These are phyloP conservation scores for Telopea speciosissima DNA, from an alignment of 177 flowering plant genomes.

Conservation along the genomic window DNA sequence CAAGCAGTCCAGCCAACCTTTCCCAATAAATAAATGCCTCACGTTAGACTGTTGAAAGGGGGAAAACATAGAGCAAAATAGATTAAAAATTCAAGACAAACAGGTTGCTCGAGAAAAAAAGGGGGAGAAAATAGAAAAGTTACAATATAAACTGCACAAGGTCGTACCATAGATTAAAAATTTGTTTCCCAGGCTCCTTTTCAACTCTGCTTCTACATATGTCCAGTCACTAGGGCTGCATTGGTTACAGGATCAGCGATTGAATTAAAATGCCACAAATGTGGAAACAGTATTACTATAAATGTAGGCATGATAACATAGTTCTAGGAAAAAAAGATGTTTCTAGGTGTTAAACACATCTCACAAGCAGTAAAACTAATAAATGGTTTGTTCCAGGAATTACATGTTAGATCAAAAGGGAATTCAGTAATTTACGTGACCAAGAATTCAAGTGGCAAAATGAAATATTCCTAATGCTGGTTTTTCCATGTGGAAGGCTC, in stretches of 20 bases:
- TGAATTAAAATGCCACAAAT: background rate
- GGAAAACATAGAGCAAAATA: too few relatives aligned
- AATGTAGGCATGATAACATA: slow-evolving; percentile 1
- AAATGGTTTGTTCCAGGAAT: background rate
- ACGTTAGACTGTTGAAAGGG: background rate
- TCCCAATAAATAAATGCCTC: background rate
- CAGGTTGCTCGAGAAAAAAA: background rate
- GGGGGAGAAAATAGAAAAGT: background rate
- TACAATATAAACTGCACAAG: slow-evolving; percentile 5
- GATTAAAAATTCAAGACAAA: background rate
- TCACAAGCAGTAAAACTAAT: background rate
- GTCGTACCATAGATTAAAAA: slow-evolving; percentile 76
- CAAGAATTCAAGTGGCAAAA: too few relatives aligned
- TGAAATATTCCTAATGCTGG: too few relatives aligned
- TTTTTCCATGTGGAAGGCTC: too few relatives aligned
- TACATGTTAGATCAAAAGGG: too few relatives aligned
- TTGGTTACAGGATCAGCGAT: slow-evolving; percentile 11
- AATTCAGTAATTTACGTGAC: too few relatives aligned
- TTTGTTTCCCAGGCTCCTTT: slow-evolving; percentile 68
- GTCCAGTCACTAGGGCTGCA: slow-evolving; percentile 98
- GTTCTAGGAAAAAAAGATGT: background rate
- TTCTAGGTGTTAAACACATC: background rate
- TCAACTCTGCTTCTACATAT: slow-evolving; percentile 74
- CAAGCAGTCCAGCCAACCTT: too few relatives aligned
- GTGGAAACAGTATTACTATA: background rate